Evolutionary conservation across 2,329 filamentous ascomycete species (phyloP).

Genomic region (Xylaria sp.): DNA sequence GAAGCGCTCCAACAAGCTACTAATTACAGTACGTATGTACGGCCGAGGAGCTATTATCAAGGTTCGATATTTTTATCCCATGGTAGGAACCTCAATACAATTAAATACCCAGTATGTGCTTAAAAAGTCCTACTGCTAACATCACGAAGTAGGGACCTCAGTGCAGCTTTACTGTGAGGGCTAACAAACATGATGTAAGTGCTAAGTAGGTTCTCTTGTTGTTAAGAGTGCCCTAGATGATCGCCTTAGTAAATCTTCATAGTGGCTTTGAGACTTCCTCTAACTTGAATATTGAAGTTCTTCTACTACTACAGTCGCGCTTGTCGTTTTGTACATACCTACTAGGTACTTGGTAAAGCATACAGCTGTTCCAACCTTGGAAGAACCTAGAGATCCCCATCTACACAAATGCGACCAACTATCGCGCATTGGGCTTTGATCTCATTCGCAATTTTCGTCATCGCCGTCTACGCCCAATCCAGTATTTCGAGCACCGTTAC

Average conservation of each 20-base stretch:
- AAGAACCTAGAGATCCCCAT: background rate
- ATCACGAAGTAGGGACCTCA: background rate
- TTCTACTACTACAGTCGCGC: background rate
- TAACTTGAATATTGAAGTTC: background rate
- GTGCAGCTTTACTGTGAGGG: background rate
- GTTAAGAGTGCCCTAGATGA: background rate
- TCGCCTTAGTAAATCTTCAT: background rate
- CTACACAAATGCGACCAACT: background rate
- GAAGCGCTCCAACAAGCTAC: background rate
- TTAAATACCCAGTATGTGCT: background rate
- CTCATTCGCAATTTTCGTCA: background rate
- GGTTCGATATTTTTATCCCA: background rate
- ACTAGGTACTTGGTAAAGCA: background rate
- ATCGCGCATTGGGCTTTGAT: background rate
- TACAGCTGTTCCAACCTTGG: background rate
- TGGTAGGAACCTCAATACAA: background rate
- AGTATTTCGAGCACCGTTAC: background rate
- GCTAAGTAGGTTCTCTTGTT: background rate
- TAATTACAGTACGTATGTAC: background rate
- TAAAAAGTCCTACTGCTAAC: background rate
- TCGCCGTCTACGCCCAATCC: background rate
- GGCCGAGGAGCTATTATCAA: background rate
- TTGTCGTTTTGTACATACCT: background rate
- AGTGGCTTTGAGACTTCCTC: background rate
- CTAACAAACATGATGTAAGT: background rate